phyloP scores from a whole-genome alignment of 2,329 filamentous ascomycete genomes.

The Clonostachys rhizophaga region DNA sequence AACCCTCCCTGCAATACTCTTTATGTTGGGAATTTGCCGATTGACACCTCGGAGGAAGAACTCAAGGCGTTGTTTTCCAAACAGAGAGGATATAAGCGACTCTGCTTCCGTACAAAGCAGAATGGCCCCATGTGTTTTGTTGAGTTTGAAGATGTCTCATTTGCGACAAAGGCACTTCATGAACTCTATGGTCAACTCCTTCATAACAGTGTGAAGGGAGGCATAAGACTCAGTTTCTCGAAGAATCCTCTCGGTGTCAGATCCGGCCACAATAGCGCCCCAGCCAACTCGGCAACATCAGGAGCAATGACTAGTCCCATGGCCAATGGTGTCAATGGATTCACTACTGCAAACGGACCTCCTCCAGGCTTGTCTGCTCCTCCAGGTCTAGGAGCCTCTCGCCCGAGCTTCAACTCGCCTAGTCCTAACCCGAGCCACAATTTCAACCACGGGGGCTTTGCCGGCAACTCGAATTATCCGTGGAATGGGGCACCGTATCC shows the following conservation, averaged over 20 bases:
- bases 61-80: constrained; percentile 91
- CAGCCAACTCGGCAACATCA: constrained; percentile 3
- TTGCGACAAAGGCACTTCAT: constrained; percentile 84
- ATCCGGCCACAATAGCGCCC: constrained; percentile 55
- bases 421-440: constrained; percentile 3
- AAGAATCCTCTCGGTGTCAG: constrained; percentile 95
- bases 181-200: constrained; percentile 84
- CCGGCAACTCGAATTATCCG: constrained; percentile 10
- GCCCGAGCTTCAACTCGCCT: constrained; percentile 6
- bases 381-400: constrained; percentile 54
- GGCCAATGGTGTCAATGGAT: constrained; percentile 44
- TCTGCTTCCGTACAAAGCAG: constrained; percentile 91
- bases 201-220: constrained; percentile 90
- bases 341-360: constrained; percentile 67
- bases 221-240: constrained; percentile 92
- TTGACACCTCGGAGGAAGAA: constrained; percentile 92
- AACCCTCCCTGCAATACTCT: constrained; percentile 97
- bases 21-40: constrained; percentile 93
- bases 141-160: constrained; percentile 91
- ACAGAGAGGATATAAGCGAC: constrained; percentile 88
- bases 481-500: constrained; percentile 3
- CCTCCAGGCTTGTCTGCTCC: constrained; percentile 78
- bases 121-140: constrained; percentile 99
- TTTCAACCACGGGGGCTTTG: constrained; percentile 8
- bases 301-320: constrained; percentile 35